Percentiles rank a stretch among this genome's conserved stretches.
These are phyloP conservation scores for Trichoderma reesei DNA, from an alignment of 495 filamentous ascomycete genomes.

Conservation along the genomic window DNA sequence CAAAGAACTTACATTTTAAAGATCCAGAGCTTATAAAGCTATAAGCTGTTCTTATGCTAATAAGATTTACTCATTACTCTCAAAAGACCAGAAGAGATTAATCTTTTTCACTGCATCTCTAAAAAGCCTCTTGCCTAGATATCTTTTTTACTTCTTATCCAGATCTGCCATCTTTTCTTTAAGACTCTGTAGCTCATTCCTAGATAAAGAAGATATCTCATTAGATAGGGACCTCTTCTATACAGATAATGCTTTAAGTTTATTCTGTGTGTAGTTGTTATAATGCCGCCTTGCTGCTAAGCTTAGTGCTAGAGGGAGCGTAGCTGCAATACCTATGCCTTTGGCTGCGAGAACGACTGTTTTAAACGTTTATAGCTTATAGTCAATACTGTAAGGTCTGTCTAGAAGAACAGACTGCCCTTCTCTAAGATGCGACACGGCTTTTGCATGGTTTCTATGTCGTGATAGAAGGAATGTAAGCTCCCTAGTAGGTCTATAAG, in stretches of 20 bases:
- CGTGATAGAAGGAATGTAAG: background rate
- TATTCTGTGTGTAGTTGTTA: background rate
- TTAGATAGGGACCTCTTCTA: background rate
- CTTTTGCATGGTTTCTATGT: background rate
- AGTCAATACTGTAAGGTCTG: background rate
- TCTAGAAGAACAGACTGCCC: background rate
- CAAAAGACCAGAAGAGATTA: background rate
- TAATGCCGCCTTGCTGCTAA: background rate
- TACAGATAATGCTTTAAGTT: background rate
- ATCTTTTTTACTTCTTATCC: background rate
- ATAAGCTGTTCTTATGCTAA: background rate
- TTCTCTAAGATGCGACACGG: background rate
- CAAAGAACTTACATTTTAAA: background rate
- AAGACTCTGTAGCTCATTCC: background rate
- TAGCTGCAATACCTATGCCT: conserved; percentile 1
- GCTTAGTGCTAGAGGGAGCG: background rate
- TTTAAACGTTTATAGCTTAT: background rate
- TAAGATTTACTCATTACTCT: background rate
- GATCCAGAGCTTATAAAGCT: background rate
- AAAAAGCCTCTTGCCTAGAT: background rate
- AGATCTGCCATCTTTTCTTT: background rate
- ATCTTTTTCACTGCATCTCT: background rate
- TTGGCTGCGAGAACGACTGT: background rate
- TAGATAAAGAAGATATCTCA: background rate
- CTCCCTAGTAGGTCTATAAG: background rate